Conservation (phyloP, 805 yeast genomes). For the Metschnikowia dekortorum region DNA sequence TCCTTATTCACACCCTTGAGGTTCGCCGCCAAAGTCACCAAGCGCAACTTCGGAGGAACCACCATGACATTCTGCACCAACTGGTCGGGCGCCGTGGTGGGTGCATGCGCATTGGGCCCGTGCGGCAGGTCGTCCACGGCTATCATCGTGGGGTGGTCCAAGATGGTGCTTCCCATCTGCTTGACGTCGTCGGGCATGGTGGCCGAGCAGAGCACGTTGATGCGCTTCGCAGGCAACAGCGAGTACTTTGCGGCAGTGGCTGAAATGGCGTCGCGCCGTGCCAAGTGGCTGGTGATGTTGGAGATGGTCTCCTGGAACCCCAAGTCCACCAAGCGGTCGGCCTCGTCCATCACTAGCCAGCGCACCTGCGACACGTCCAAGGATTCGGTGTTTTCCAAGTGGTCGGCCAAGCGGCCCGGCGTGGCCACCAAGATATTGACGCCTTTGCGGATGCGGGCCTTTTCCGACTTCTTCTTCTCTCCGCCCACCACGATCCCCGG, state of each 20-base stretch:
- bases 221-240: conserved; percentile 62
- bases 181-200: conserved; percentile 80
- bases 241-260: conserved; percentile 40
- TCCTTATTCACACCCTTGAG: conserved; percentile 44
- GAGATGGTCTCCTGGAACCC: conserved; percentile 94
- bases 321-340: conserved; percentile 90
- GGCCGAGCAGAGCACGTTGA: conserved; percentile 89
- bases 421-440: conserved; percentile 95
- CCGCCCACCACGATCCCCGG: conserved; percentile 98
- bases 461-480: conserved; percentile 94
- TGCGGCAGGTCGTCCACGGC: conserved; percentile 28
- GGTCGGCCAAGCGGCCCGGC: conserved; percentile 95
- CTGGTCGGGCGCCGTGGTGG: conserved; percentile 78
- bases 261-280: conserved; percentile 39
- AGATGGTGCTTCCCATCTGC: conserved; percentile 72
- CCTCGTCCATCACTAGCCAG: conserved; percentile 93
- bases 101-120: conserved; percentile 7
- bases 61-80: conserved; percentile 73
- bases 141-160: conserved; percentile 71
- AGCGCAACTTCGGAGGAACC: conserved; percentile 87
- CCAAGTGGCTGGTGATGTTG: conserved; percentile 61
- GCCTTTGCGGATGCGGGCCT: conserved; percentile 93
- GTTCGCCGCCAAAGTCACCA: conserved; percentile 72
- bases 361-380: conserved; percentile 70
- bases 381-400: conserved; percentile 80